Evolutionary conservation across 2,329 filamentous ascomycete species (phyloP).

Genomic region (Triangularia setosa): DNA sequence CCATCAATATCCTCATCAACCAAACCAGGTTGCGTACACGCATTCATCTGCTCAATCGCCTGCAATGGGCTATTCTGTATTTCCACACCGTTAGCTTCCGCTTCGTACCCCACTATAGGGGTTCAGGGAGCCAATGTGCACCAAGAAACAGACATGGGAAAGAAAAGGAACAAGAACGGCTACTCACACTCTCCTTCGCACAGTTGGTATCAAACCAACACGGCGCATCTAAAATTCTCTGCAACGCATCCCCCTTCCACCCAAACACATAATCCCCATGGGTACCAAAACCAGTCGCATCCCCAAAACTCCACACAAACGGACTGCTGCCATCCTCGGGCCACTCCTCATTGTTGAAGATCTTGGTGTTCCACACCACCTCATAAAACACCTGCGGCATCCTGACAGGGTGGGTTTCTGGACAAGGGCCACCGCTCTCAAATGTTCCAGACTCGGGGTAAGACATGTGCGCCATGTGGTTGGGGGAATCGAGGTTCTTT

Average conservation of each 20-base stretch:
- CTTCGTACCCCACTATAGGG: not conserved
- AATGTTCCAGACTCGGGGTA: constrained; percentile 25
- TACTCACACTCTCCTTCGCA: constrained; percentile 3
- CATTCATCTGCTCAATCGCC: constrained; percentile 18
- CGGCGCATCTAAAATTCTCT: constrained; percentile 17
- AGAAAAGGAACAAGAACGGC: not conserved
- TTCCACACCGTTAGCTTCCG: not conserved
- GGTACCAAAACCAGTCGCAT: constrained; percentile 19
- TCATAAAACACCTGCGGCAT: constrained; percentile 36
- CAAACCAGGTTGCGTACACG: constrained; percentile 13
- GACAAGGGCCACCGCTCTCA: constrained; percentile 33
- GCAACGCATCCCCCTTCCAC: constrained; percentile 21
- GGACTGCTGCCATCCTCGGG: constrained; percentile 17
- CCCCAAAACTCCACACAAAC: constrained; percentile 22
- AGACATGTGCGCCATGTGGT: constrained; percentile 33
- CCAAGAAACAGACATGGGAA: no score
- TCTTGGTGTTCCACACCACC: constrained; percentile 32
- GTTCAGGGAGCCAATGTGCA: not conserved
- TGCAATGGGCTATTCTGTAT: constrained; percentile 10
- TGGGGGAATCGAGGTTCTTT: constrained; percentile 38
- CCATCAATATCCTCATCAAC: constrained; percentile 22
- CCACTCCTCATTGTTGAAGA: constrained; percentile 18
- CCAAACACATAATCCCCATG: constrained; percentile 22
- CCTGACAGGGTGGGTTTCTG: constrained; percentile 29
- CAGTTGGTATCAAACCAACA: constrained; percentile 18